These are phyloP conservation scores for Phallus indusiatus DNA, from an alignment of 768 basidiomycete species.

Conservation along the genomic window DNA sequence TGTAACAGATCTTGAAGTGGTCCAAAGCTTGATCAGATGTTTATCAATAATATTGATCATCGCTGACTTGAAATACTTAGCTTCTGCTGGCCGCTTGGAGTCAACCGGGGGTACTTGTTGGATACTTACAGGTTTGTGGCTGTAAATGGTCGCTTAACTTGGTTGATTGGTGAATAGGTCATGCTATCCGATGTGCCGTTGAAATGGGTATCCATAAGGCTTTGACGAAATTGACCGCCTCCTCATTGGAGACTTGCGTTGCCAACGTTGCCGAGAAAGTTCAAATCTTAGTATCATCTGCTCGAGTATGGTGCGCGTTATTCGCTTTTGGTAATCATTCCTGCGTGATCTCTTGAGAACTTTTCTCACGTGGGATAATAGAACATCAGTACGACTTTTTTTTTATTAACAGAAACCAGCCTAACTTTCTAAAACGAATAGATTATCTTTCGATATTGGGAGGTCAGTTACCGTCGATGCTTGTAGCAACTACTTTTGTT, in stretches of 20 bases:
- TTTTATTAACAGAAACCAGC: neutral
- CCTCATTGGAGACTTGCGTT: neutral
- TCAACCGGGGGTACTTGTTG: conserved; percentile 7
- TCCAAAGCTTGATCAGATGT: conserved; percentile 2
- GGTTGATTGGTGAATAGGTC: neutral
- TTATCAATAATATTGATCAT: neutral
- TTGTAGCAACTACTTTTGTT: neutral
- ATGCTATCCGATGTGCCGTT: conserved; percentile 1
- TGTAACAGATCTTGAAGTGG: conserved; percentile 5
- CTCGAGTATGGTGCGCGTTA: conserved; percentile 6
- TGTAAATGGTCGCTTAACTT: neutral
- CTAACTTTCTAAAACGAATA: neutral
- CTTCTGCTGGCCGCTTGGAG: conserved; percentile 5
- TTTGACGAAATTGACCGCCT: neutral
- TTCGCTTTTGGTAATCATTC: conserved; percentile 7
- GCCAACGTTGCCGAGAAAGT: neutral
- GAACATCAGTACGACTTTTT: neutral
- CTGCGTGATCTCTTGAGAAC: neutral
- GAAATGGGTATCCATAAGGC: conserved; percentile 7
- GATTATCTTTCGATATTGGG: conserved; percentile 5
- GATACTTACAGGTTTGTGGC: conserved; percentile 3
- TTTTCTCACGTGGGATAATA: neutral
- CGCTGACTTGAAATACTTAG: neutral
- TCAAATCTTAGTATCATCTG: conserved; percentile 3
- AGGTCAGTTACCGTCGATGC: neutral